phyloP scores from a whole-genome alignment of 2,329 filamentous ascomycete species.

The Aspergillus calidoustus region DNA sequence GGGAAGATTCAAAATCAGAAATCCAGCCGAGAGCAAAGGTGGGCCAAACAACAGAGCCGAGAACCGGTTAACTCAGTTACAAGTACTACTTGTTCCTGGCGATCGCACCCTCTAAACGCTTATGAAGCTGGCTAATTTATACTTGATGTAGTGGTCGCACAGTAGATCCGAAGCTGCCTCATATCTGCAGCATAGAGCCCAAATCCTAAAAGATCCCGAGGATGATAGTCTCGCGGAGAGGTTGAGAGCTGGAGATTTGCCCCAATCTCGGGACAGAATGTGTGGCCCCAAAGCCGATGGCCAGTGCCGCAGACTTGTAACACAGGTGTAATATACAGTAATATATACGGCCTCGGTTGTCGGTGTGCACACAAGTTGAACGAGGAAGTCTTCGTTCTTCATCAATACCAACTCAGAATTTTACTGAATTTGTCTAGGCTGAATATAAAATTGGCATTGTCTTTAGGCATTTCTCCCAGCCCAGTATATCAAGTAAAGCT shows the following conservation, averaged over 20 bases:
- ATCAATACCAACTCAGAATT: neutral
- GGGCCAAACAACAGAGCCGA: constrained; percentile 17
- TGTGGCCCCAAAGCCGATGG: constrained; percentile 24
- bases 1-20: constrained; percentile 2
- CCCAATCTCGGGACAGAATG: neutral
- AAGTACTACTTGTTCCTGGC: neutral
- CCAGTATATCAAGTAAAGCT: neutral
- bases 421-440: neutral
- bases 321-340: constrained; percentile 34
- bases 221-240: neutral
- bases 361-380: constrained; percentile 5
- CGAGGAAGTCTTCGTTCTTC: neutral
- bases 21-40: constrained; percentile 15
- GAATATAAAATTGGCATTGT: neutral
- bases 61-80: constrained; percentile 4
- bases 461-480: neutral
- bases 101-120: neutral
- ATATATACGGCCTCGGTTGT: constrained; percentile 28
- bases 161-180: neutral
- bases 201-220: neutral
- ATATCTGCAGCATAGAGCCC: too few relatives aligned
- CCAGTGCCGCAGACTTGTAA: constrained; percentile 31
- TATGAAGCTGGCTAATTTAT: neutral
- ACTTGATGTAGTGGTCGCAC: neutral
- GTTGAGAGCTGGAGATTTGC: neutral